These are phyloP conservation scores for Tetrahymena elliotti DNA, from an alignment of 73 alveolate genomes.

Conservation along the genomic window DNA sequence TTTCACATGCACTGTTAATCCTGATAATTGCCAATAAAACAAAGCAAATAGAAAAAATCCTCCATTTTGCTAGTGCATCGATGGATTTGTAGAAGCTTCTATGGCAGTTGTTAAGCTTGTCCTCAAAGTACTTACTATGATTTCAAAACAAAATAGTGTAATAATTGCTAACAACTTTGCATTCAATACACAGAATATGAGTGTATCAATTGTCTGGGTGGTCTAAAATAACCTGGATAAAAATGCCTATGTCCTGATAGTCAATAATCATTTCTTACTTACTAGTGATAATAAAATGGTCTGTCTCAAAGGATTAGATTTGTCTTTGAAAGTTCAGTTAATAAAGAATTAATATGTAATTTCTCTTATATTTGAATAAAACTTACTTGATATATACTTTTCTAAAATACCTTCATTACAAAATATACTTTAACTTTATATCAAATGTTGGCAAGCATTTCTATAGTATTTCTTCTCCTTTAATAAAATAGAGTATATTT, in stretches of 20 bases:
- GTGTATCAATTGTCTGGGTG: neutral
- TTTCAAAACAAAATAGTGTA: neutral
- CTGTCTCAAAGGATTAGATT: neutral
- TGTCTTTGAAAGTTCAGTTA: neutral
- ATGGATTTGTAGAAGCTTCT: neutral
- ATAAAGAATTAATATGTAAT: too few relatives aligned
- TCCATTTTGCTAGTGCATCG: neutral
- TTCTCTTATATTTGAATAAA: too few relatives aligned
- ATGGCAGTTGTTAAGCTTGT: neutral
- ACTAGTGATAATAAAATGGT: neutral
- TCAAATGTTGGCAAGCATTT: neutral
- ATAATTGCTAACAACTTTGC: neutral
- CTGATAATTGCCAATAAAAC: neutral
- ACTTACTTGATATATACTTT: neutral
- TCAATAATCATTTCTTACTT: neutral
- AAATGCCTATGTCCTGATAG: neutral
- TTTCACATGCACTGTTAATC: neutral
- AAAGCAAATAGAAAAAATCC: neutral
- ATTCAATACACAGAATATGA: neutral
- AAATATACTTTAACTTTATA: neutral
- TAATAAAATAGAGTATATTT: too few relatives aligned
- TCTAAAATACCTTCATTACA: neutral
- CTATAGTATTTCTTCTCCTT: neutral
- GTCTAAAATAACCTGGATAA: neutral
- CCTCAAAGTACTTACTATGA: neutral